phyloP scores from a whole-genome alignment of 2,329 filamentous ascomycete genomes.

The Hymenoscyphus repandus region DNA sequence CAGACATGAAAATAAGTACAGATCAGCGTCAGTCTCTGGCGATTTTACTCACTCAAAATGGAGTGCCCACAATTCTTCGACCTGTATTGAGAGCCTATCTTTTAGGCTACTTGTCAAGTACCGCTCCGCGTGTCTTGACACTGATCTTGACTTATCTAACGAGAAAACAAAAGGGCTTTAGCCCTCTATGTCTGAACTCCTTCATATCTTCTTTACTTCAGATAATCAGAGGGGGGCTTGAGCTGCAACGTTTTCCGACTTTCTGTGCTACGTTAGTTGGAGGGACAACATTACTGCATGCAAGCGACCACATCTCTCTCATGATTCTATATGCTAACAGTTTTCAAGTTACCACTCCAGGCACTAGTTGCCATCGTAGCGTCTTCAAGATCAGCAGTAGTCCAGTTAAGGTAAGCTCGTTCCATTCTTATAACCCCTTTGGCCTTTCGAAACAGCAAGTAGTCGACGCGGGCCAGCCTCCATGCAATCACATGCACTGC shows the following conservation, averaged over 20 bases:
- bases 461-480: too few relatives aligned
- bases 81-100: slow-evolving; percentile 56
- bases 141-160: slow-evolving; percentile 42
- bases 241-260: slow-evolving; percentile 52
- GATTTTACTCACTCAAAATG: too few relatives aligned
- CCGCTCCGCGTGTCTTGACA: slow-evolving; percentile 51
- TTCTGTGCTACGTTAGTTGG: slow-evolving; percentile 58
- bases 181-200: slow-evolving; percentile 23
- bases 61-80: slow-evolving; percentile 45
- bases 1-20: too few relatives aligned
- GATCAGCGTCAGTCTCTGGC: too few relatives aligned
- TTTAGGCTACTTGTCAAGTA: slow-evolving; percentile 54
- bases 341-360: slow-evolving; percentile 31
- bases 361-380: slow-evolving; percentile 26
- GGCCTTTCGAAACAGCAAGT: too few relatives aligned
- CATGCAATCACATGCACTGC: too few relatives aligned
- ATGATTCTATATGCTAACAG: background rate
- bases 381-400: slow-evolving; percentile 23
- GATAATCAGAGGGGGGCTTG: slow-evolving; percentile 47
- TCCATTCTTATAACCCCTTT: too few relatives aligned
- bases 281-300: slow-evolving; percentile 57
- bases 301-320: slow-evolving; percentile 29
- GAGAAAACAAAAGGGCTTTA: slow-evolving; percentile 23
- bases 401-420: slow-evolving; percentile 23
- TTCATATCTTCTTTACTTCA: slow-evolving; percentile 31